Evolutionary conservation across 495 filamentous ascomycete species (phyloP), one percentile per base, ranked within the genome.

Genomic region (Penicillium waksmanii): DNA sequence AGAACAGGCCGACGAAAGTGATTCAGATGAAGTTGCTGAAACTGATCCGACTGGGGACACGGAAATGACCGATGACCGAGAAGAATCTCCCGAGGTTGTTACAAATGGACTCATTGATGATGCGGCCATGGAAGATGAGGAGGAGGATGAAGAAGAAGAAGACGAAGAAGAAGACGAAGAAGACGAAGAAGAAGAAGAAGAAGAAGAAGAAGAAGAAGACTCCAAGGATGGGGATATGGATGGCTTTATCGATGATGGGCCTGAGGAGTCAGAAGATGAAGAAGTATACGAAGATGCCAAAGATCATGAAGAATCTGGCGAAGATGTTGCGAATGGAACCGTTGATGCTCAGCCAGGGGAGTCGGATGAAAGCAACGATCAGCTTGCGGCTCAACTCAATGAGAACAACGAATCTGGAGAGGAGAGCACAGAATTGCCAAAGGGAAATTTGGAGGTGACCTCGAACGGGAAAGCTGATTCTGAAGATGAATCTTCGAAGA

Each of bases 31-130:
- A 23, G 23, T 23, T 23, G 1, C 36, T 13, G 36, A 12, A 12
- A 12, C 0, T 38, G 12, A 38, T 13, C 36, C 12, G 63, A 35
- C 1, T 57, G 19, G 35, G 57, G 38, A 50, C 21, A 11, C 23
- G 31, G 12, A 46, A 65, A 18, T 53, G 46, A 0, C 43, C 42
- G 43, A 56, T 17, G 40, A 53, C 1, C 17, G 34, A 0, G 57
- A 60, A 18, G 53, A 42, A 11, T 23, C 12, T 43, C 11, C 53
- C 0, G 6, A 6, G 31, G n/a, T 17, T 13, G 8, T 17, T 5
- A 10, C 40, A 4, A 31, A 47, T 18, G 18, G 21, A 18, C 33
- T 47, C 23, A 47, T 55, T 13, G 53, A 55, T 47, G 53, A 46
- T 12, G 38, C 15, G 15, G 53, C 53, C 27, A 31, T 31, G 27